Conservation (phyloP, 2,329 filamentous ascomycete species). For the Clarireedia homoeocarpa region DNA sequence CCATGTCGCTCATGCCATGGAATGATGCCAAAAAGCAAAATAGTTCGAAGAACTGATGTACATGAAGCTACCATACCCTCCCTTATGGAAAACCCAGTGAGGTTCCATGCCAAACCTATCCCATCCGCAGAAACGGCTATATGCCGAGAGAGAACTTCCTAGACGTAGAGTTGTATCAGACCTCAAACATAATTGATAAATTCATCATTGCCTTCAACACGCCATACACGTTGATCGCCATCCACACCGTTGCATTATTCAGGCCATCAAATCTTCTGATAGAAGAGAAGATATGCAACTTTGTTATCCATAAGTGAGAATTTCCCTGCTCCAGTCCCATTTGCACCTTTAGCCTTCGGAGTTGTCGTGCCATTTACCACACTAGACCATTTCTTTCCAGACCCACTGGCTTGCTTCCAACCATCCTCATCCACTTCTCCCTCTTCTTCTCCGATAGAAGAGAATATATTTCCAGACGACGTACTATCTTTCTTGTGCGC, state of each 20-base stretch:
- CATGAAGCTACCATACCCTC: background rate
- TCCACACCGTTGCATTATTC: background rate
- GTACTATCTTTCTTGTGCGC: conserved; percentile 51
- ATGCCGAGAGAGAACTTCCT: too few species aligned
- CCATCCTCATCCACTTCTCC: conserved; percentile 62
- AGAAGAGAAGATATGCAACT: conserved; percentile 94
- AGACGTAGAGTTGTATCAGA: too few species aligned
- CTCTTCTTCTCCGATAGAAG: conserved; percentile 53
- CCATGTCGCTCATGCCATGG: background rate
- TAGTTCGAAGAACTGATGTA: background rate
- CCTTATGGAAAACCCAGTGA: too few species aligned
- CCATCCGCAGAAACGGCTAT: background rate
- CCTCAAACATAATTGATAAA: background rate
- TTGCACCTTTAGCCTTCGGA: conserved; percentile 50
- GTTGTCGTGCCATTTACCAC: conserved; percentile 56
- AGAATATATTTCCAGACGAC: conserved; percentile 64
- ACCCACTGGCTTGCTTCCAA: conserved; percentile 82
- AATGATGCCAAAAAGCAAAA: background rate
- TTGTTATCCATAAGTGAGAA: conserved; percentile 77
- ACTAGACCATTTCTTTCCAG: conserved; percentile 64
- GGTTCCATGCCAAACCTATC: too few species aligned
- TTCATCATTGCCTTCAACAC: background rate
- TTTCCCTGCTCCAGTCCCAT: conserved; percentile 27
- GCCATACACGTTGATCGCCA: background rate
- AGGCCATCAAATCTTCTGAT: conserved; percentile 47